Evolutionary conservation across 1,284 basidiomycete species (phyloP), one percentile per base, ranked within the genome.

Genomic region (Moniliophthora roreri): DNA sequence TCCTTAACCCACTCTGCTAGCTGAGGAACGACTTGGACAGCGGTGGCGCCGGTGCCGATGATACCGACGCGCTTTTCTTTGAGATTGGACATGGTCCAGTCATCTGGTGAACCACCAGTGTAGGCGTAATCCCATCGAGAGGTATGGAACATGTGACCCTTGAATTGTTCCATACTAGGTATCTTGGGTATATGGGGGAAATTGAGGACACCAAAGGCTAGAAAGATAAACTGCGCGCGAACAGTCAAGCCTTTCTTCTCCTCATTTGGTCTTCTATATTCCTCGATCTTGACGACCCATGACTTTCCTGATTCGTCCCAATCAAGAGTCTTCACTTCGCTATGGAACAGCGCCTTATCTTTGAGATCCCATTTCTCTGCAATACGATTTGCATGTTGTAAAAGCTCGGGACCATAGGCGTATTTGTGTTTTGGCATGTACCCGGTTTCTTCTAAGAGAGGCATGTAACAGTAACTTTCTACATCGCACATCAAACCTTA

Each of bases 391-490:
- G 58, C 55, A n/a, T 62, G 53, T 21, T 35, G 52, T 3, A 57
- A 44, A 13, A 62, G 45, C 51, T 60, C 59, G 1, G 48, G 9
- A 6, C 58, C 59, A 24, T 60, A 60, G 18, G 57, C 21, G 42
- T 62, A 62, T 32, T 52, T 58, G 52, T 49, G 35, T 32, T 48
- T 46, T 23, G 60, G 60, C 48, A 62, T 57, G 48, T 58, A 58
- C 15, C 58, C 60, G 2, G 54, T 62, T 21, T 62, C 60, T 53
- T 62, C 60, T 15, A 62, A 45, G 18, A 62, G 52, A 16, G 60
- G 60, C 52, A 54, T n/a, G 35, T 54, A 54, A 20, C 38, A 41
- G 38, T 53, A 53, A 11, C 15, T 24, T 20, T 16, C 9, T 3
- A 24, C 21, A 24, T 48, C 20, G 36, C 36, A 38, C 37, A 21